Conservation (phyloP, 495 filamentous ascomycete species). For the Neurospora sublineolata region DNA sequence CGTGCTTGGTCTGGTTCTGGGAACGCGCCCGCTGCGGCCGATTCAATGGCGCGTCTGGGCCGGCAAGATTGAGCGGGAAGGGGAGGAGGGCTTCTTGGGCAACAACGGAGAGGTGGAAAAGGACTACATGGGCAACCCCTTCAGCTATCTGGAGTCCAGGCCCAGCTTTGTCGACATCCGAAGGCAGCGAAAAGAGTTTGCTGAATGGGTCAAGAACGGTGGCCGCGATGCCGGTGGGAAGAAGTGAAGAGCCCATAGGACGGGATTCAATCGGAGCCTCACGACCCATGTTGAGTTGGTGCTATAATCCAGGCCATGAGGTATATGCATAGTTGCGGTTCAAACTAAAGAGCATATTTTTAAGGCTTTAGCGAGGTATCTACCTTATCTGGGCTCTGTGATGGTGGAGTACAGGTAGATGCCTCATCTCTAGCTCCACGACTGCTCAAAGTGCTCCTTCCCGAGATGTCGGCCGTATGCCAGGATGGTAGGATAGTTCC, state of each 20-base stretch:
- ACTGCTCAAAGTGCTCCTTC: not conserved
- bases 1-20: conserved; percentile 58
- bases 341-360: not conserved
- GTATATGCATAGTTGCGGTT: not conserved
- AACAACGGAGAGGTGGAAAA: conserved; percentile 48
- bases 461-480: not conserved
- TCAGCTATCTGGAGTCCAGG: conserved; percentile 32
- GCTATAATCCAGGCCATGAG: not conserved
- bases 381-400: not conserved
- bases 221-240: not conserved
- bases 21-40: conserved; percentile 57
- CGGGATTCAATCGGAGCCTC: not conserved
- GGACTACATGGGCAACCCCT: conserved; percentile 42
- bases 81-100: conserved; percentile 57
- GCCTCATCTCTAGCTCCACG: not conserved
- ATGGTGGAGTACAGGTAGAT: not conserved
- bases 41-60: conserved; percentile 79
- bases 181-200: conserved; percentile 64
- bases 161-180: conserved; percentile 45
- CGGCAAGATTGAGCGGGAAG: conserved; percentile 67
- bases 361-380: not conserved
- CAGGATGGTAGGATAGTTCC: not conserved
- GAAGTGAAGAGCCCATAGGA: not conserved
- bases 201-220: conserved; percentile 50
- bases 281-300: not conserved